Evolutionary conservation across 768 basidiomycete genomes (phyloP).

Genomic region (Lentinula lateritia): DNA sequence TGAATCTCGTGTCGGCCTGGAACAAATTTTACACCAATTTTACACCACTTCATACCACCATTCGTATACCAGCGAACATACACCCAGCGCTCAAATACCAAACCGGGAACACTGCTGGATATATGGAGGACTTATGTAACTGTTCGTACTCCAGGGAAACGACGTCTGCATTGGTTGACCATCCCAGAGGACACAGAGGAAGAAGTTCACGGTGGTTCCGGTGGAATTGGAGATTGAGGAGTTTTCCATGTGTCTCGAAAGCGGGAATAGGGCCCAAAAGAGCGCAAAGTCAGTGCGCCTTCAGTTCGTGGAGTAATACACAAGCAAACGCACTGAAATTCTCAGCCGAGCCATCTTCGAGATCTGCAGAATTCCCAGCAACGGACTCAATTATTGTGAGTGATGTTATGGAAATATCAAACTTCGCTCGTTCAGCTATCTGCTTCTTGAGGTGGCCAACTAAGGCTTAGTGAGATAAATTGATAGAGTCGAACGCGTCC

Average conservation of each 20-base stretch:
- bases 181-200: slow-evolving; percentile 46
- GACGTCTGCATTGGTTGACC: slow-evolving; percentile 46
- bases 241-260: slow-evolving; percentile 25
- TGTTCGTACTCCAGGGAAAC: slow-evolving; percentile 31
- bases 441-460: slow-evolving; percentile 32
- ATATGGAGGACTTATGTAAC: too few species aligned
- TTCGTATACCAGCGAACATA: too few species aligned
- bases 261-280: slow-evolving; percentile 40
- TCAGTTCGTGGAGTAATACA: background rate
- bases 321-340: slow-evolving; percentile 25
- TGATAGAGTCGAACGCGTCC: slow-evolving; percentile 37
- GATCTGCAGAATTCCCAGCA: slow-evolving; percentile 45
- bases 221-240: background rate
- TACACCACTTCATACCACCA: too few species aligned
- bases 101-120: background rate
- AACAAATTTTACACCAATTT: too few species aligned
- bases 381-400: slow-evolving; percentile 43
- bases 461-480: slow-evolving; percentile 33
- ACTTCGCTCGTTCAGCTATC: slow-evolving; percentile 31
- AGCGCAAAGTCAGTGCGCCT: background rate
- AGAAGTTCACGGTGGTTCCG: slow-evolving; percentile 14
- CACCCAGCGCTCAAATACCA: too few species aligned
- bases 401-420: slow-evolving; percentile 42
- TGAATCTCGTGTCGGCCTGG: too few species aligned
- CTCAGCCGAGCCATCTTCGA: slow-evolving; percentile 51